Conservation (phyloP, 257 asterid genomes). For the Solanum peruvianum region DNA sequence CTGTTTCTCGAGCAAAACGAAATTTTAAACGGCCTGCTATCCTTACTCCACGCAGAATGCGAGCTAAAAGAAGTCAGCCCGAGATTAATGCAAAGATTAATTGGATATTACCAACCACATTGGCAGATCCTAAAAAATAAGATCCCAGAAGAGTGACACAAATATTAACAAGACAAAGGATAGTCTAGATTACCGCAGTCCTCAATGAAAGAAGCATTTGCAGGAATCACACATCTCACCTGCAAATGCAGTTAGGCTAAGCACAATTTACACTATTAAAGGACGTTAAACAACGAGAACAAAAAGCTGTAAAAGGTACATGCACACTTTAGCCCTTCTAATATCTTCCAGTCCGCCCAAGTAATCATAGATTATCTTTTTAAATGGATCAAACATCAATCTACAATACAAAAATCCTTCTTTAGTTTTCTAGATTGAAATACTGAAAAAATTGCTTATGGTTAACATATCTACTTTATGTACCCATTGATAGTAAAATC, state of each 20-base stretch:
- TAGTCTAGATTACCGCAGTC: constrained; percentile 14
- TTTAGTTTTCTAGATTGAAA: background rate
- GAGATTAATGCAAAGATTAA: background rate
- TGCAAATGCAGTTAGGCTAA: background rate
- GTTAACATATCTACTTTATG: background rate
- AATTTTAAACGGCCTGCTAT: constrained; percentile 22
- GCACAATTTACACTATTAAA: background rate
- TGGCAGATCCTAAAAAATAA: background rate
- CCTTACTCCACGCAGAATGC: constrained; percentile 21
- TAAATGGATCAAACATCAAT: constrained; percentile 26
- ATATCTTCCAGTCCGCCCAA: constrained; percentile 24
- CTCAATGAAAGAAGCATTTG: constrained; percentile 13
- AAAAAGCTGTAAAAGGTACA: constrained; percentile 3
- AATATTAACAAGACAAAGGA: background rate
- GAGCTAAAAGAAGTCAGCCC: constrained; percentile 5
- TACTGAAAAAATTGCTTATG: background rate
- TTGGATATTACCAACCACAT: background rate
- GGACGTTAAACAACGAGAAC: background rate
- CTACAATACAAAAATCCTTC: background rate
- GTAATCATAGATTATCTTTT: constrained; percentile 18
- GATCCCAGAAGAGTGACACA: background rate
- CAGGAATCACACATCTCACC: constrained; percentile 22
- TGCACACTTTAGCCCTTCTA: constrained; percentile 24
- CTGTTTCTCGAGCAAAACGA: constrained; percentile 18
- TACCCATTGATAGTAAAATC: constrained; percentile 26